phyloP scores from a whole-genome alignment of 78 protist genomes.

The Corallochytrium limacisporum region DNA sequence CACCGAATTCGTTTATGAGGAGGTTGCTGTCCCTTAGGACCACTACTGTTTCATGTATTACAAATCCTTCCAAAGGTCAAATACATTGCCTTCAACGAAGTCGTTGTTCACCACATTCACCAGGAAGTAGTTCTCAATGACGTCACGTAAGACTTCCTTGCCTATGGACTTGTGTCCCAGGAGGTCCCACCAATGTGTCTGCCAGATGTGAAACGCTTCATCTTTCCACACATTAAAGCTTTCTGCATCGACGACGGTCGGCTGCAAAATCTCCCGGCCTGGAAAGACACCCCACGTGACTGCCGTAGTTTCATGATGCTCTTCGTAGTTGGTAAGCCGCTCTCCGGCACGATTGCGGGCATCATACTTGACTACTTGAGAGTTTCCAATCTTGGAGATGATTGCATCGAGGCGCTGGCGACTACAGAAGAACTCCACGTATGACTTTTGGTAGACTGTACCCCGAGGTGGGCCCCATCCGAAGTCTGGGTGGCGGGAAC shows the following conservation, averaged over 20 bases:
- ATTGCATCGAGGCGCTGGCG: conserved; percentile 13
- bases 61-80: too few relatives aligned
- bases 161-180: conserved; percentile 2
- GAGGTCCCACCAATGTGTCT: conserved; percentile 43
- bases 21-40: too few relatives aligned
- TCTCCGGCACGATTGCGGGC: conserved; percentile 40
- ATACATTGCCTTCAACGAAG: conserved; percentile 56
- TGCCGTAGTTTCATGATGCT: conserved; percentile 48
- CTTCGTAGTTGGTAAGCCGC: not conserved
- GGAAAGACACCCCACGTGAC: conserved; percentile 96
- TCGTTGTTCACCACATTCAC: conserved; percentile 80
- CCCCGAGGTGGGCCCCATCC: conserved; percentile 95
- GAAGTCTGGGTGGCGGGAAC: conserved; percentile 46
- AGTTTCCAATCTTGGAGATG: not conserved
- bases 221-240: conserved; percentile 73
- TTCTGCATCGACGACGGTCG: conserved; percentile 80
- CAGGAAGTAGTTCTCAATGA: conserved; percentile 33
- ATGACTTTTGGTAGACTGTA: conserved; percentile 82
- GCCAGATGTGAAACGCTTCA: conserved; percentile 6
- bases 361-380: conserved; percentile 47
- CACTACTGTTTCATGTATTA: too few relatives aligned
- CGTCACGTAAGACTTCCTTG: not conserved
- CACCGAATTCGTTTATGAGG: too few relatives aligned
- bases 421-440: conserved; percentile 80
- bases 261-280: conserved; percentile 73